Evolutionary conservation across 2,329 filamentous ascomycete species (phyloP).

Genomic region (Fusarium chuoi): DNA sequence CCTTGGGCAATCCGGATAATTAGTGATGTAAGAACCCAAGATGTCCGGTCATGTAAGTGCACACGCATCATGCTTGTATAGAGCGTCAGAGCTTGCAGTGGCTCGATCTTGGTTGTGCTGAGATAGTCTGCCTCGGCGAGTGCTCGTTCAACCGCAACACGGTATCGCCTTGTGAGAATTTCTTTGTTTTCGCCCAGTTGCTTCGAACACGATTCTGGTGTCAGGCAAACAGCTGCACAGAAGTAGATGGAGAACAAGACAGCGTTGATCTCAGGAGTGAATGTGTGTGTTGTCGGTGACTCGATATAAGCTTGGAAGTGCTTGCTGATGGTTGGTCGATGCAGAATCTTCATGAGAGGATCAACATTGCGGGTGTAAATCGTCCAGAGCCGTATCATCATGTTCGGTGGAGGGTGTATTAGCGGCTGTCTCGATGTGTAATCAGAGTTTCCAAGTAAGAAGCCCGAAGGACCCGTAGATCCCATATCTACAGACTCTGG

Average conservation of each 20-base stretch:
- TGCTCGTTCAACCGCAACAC: slow-evolving; percentile 51
- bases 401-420: slow-evolving; percentile 51
- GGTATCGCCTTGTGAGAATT: slow-evolving; percentile 47
- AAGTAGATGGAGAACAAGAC: slow-evolving; percentile 58
- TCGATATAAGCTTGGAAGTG: slow-evolving; percentile 44
- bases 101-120: slow-evolving; percentile 52
- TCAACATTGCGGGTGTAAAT: slow-evolving; percentile 56
- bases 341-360: slow-evolving; percentile 56
- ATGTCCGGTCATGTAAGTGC: slow-evolving; percentile 51
- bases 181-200: slow-evolving; percentile 50
- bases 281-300: slow-evolving; percentile 26
- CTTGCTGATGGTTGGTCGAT: slow-evolving; percentile 52
- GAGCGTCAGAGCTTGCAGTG: slow-evolving; percentile 55
- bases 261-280: slow-evolving; percentile 46
- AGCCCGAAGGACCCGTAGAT: slow-evolving; percentile 42
- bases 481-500: slow-evolving; percentile 45
- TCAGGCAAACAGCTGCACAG: slow-evolving; percentile 51
- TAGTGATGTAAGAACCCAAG: slow-evolving; percentile 55
- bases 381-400: slow-evolving; percentile 50
- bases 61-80: slow-evolving; percentile 55
- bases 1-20: slow-evolving; percentile 57
- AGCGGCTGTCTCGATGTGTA: slow-evolving; percentile 36
- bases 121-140: slow-evolving; percentile 57
- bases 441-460: slow-evolving; percentile 41
- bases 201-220: slow-evolving; percentile 44